phyloP scores from a whole-genome alignment of 345 rosid genomes.

The Melaleuca quinquenervia region DNA sequence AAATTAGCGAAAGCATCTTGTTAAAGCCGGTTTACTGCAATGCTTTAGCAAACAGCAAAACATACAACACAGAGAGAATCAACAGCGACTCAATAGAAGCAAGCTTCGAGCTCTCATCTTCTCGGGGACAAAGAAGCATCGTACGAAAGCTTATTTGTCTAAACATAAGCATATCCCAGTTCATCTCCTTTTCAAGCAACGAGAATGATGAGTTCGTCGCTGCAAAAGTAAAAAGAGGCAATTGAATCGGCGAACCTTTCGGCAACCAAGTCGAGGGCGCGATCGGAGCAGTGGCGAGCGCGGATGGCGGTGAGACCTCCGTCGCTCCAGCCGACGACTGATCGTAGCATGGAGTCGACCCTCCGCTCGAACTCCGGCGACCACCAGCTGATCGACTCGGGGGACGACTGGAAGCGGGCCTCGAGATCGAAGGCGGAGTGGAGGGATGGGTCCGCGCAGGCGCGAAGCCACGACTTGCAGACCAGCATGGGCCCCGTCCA shows the following conservation, averaged over 20 bases:
- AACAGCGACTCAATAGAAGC: neutral
- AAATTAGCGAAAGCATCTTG: neutral
- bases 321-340: slow-evolving; percentile 54
- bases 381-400: slow-evolving; percentile 53
- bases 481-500: slow-evolving; percentile 80
- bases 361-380: slow-evolving; percentile 48
- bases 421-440: slow-evolving; percentile 58
- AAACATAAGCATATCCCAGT: neutral
- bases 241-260: slow-evolving; percentile 32
- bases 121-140: neutral
- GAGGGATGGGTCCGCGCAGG: slow-evolving; percentile 57
- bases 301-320: slow-evolving; percentile 47
- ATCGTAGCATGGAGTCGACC: slow-evolving; percentile 61
- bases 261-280: slow-evolving; percentile 41
- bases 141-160: neutral
- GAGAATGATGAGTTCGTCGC: neutral
- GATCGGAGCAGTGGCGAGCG: slow-evolving; percentile 78
- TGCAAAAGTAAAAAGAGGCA: neutral
- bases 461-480: slow-evolving; percentile 59
- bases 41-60: neutral
- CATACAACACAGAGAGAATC: neutral
- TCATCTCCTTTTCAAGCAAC: neutral
- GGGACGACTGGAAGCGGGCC: slow-evolving; percentile 37
- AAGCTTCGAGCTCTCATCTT: neutral
- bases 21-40: neutral